Percentiles rank a stretch among this genome's conserved stretches.
phyloP scores from a whole-genome alignment of 495 filamentous ascomycete genomes.

The Cryomyces antarcticus region DNA sequence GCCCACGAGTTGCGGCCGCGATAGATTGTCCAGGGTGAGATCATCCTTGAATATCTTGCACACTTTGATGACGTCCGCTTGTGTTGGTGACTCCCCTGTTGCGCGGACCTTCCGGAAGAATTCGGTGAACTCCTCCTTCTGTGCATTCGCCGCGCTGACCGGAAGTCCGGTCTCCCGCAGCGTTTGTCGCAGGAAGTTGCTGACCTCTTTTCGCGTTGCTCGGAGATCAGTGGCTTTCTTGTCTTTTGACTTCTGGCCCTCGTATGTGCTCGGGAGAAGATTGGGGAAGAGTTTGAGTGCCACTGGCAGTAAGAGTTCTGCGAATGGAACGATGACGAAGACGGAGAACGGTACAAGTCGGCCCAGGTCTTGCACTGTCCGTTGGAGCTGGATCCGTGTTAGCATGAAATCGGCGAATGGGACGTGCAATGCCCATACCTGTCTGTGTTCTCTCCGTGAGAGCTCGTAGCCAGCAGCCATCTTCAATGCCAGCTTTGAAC shows the following conservation, averaged over 20 bases:
- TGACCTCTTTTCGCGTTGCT: constrained; percentile 82
- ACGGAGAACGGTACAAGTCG: constrained; percentile 91
- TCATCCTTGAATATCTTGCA: constrained; percentile 99
- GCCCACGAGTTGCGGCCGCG: constrained; percentile 81
- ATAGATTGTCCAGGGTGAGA: constrained; percentile 90
- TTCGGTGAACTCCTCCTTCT: constrained; percentile 85
- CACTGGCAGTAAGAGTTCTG: constrained; percentile 82
- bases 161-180: constrained; percentile 84
- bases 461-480: constrained; percentile 98
- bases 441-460: constrained; percentile 75
- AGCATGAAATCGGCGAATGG: background rate
- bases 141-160: constrained; percentile 63
- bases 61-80: constrained; percentile 88
- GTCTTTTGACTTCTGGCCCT: constrained; percentile 76
- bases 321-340: constrained; percentile 92
- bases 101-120: constrained; percentile 88
- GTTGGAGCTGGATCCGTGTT: constrained; percentile 36
- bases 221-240: constrained; percentile 66
- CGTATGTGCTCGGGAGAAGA: constrained; percentile 89
- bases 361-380: constrained; percentile 82
- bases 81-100: constrained; percentile 74
- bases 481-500: constrained; percentile 72
- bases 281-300: constrained; percentile 93
- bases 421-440: constrained; percentile 27
- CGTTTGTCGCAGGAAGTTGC: constrained; percentile 72